These are phyloP conservation scores for Copromyces sp. DNA, from an alignment of 495 filamentous ascomycete species.

Conservation along the genomic window DNA sequence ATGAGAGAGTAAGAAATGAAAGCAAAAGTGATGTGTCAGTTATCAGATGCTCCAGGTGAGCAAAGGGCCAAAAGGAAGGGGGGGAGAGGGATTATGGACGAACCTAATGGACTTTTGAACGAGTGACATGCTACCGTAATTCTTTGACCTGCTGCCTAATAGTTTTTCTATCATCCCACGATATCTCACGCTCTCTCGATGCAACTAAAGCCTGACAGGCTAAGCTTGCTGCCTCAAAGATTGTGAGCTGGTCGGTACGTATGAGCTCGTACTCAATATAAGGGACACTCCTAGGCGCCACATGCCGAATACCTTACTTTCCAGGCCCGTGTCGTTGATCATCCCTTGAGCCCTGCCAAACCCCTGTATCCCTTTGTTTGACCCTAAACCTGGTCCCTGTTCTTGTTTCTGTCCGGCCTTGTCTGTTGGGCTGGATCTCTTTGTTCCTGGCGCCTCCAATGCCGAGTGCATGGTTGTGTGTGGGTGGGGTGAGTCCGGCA, in stretches of 20 bases:
- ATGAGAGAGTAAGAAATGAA: background rate
- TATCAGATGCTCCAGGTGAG: background rate
- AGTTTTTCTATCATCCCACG: background rate
- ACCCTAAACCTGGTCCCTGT: background rate
- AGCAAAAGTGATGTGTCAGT: background rate
- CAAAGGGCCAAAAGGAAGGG: background rate
- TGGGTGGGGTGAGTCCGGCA: background rate
- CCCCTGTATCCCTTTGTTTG: background rate
- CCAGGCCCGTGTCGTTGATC: background rate
- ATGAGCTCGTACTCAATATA: background rate
- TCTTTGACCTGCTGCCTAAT: background rate
- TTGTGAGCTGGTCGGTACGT: background rate
- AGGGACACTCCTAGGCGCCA: background rate
- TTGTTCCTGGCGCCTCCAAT: background rate
- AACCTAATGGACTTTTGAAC: background rate
- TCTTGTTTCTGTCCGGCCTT: background rate
- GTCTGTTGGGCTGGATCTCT: background rate
- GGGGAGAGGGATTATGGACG: background rate
- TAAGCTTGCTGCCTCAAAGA: background rate
- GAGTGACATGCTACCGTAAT: background rate
- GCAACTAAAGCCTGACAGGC: background rate
- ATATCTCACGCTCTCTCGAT: background rate
- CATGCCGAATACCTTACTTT: background rate
- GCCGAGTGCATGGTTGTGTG: background rate
- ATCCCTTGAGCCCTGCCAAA: background rate